Evolutionary conservation across 1,284 basidiomycete genomes (phyloP).

Genomic region (Ustilago trichophora): DNA sequence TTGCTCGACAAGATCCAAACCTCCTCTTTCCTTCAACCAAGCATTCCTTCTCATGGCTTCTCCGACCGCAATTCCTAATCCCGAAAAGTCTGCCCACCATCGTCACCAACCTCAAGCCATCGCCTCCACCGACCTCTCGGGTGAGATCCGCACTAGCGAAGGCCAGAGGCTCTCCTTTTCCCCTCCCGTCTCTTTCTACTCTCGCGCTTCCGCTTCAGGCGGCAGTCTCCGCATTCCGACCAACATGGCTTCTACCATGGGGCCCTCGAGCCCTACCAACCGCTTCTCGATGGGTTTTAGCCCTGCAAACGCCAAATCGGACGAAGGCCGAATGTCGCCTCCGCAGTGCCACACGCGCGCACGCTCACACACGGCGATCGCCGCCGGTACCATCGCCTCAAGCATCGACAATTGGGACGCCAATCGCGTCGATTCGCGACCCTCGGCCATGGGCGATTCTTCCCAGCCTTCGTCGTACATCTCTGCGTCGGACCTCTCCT

Average conservation of each 20-base stretch:
- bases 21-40: background rate
- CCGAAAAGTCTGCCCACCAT: conserved; percentile 54
- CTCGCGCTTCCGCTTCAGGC: conserved; percentile 26
- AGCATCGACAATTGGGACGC: conserved; percentile 24
- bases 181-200: conserved; percentile 38
- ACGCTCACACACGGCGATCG: conserved; percentile 40
- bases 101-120: conserved; percentile 17
- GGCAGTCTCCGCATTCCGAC: conserved; percentile 24
- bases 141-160: conserved; percentile 45
- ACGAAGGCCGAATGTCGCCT: conserved; percentile 24
- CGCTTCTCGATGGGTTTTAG: conserved; percentile 38
- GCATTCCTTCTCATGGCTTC: conserved; percentile 41
- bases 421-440: conserved; percentile 5
- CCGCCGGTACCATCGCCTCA: conserved; percentile 18
- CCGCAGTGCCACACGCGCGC: conserved; percentile 36
- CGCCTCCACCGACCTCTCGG: conserved; percentile 21
- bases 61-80: conserved; percentile 52
- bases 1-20: background rate
- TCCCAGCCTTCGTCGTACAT: conserved; percentile 36
- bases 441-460: conserved; percentile 13
- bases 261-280: conserved; percentile 27
- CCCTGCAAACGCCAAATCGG: conserved; percentile 7
- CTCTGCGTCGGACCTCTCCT: conserved; percentile 33
- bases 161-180: conserved; percentile 39
- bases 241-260: conserved; percentile 34